A percentile compares a stretch with the other conserved stretches of the same genome.
Evolutionary conservation across 106 monocot genomes (phyloP).

Genomic region (Dioscorea zingiberensis): DNA sequence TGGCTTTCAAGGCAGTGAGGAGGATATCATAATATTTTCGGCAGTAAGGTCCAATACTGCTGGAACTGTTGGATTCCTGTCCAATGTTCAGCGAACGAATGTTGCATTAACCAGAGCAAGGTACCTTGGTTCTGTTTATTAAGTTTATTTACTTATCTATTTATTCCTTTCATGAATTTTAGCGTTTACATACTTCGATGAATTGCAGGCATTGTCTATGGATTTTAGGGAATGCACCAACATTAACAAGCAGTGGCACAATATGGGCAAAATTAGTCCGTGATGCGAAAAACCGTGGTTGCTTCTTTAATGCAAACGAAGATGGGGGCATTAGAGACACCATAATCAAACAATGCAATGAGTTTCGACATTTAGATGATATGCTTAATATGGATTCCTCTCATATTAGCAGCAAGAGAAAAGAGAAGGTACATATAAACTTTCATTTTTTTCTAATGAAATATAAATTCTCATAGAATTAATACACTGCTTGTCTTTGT

Average conservation of each 20-base stretch:
- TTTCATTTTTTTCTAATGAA: too few relatives aligned
- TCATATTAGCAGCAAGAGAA: conserved; percentile 5
- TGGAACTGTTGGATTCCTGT: conserved; percentile 24
- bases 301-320: conserved; percentile 24
- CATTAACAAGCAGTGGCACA: conserved; percentile 6
- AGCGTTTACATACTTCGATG: too few relatives aligned
- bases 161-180: too few relatives aligned
- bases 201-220: conserved; percentile 24
- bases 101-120: conserved; percentile 34
- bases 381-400: conserved; percentile 22
- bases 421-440: too few relatives aligned
- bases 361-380: conserved; percentile 24
- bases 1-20: conserved; percentile 29
- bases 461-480: too few relatives aligned
- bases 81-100: conserved; percentile 15
- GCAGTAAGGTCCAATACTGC: conserved; percentile 18
- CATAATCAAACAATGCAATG: conserved; percentile 10
- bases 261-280: conserved; percentile 22
- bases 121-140: not conserved
- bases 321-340: conserved; percentile 7
- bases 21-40: conserved; percentile 29
- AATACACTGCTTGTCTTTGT: not conserved
- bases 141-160: too few relatives aligned
- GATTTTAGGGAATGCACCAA: conserved; percentile 24
- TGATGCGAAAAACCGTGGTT: conserved; percentile 20